phyloP scores from a whole-genome alignment of 106 monocot species.

The Cymbidium sinense region DNA sequence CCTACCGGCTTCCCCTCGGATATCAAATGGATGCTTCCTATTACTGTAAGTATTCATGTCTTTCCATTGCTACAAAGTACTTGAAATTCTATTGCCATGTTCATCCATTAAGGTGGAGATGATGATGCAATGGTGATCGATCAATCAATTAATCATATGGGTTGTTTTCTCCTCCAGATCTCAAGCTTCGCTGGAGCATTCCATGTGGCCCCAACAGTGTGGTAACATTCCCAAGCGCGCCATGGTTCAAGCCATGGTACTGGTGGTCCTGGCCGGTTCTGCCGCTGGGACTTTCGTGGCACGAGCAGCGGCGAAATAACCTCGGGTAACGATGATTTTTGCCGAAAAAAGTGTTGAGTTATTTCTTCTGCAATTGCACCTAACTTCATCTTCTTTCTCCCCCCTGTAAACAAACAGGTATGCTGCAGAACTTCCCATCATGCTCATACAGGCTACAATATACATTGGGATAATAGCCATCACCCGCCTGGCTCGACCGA shows the following conservation, averaged over 20 bases:
- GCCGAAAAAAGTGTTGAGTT: too few species aligned
- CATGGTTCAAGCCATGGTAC: constrained; percentile 78
- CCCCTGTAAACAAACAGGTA: constrained; percentile 26
- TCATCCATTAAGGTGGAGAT: too few species aligned
- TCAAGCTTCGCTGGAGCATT: constrained; percentile 80
- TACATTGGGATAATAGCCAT: constrained; percentile 47
- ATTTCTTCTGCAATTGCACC: not conserved
- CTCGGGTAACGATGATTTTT: constrained; percentile 33
- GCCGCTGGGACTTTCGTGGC: constrained; percentile 66
- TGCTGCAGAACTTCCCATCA: constrained; percentile 41
- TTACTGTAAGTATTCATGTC: constrained; percentile 39
- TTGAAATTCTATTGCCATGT: too few species aligned
- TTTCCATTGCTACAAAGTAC: too few species aligned
- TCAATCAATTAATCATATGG: not conserved
- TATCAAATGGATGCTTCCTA: constrained; percentile 89
- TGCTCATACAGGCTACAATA: constrained; percentile 46
- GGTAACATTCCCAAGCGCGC: constrained; percentile 74
- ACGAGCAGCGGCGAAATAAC: constrained; percentile 45
- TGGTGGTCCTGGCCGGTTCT: constrained; percentile 88
- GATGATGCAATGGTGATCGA: too few species aligned
- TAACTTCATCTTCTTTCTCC: not conserved
- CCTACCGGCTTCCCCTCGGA: constrained; percentile 59
- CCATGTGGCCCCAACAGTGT: constrained; percentile 85
- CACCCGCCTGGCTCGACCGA: constrained; percentile 48
- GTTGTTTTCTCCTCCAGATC: constrained; percentile 30